phyloP scores from a whole-genome alignment of 257 asterid genomes.

The Nicotiana paniculata region DNA sequence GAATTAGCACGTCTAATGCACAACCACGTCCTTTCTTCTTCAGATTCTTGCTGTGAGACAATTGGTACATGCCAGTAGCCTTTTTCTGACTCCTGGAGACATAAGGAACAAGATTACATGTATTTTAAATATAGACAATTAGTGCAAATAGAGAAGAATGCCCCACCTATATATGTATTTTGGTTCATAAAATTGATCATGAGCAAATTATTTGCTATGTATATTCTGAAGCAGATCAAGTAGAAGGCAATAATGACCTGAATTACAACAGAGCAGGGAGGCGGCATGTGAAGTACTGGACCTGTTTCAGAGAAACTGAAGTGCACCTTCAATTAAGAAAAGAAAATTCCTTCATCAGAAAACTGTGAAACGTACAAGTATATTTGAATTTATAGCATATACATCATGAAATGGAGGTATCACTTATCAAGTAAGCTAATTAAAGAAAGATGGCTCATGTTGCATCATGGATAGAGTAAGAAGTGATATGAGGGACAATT shows the following conservation, averaged over 20 bases:
- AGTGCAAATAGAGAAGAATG: neutral
- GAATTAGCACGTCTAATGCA: slow-evolving; percentile 54
- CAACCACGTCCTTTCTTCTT: slow-evolving; percentile 65
- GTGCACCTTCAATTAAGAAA: slow-evolving; percentile 49
- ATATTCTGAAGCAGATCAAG: neutral
- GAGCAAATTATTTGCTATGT: neutral
- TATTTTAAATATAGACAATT: too few species aligned
- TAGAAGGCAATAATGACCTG: slow-evolving; percentile 43
- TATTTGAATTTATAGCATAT: neutral
- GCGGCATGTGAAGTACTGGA: slow-evolving; percentile 75
- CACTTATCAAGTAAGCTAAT: neutral
- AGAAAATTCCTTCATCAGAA: slow-evolving; percentile 14
- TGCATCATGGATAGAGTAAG: neutral
- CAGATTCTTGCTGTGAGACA: slow-evolving; percentile 46
- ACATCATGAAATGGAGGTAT: neutral
- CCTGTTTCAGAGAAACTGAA: slow-evolving; percentile 66
- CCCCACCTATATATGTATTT: neutral
- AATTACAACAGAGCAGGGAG: slow-evolving; percentile 82
- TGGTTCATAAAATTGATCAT: neutral
- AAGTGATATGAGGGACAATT: neutral
- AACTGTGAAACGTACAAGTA: neutral
- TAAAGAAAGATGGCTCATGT: neutral
- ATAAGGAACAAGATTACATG: slow-evolving; percentile 4
- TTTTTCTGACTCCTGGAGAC: slow-evolving; percentile 61
- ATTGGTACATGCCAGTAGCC: slow-evolving; percentile 92